phyloP scores from a whole-genome alignment of 805 yeast species.

The Lachancea quebecensis region DNA sequence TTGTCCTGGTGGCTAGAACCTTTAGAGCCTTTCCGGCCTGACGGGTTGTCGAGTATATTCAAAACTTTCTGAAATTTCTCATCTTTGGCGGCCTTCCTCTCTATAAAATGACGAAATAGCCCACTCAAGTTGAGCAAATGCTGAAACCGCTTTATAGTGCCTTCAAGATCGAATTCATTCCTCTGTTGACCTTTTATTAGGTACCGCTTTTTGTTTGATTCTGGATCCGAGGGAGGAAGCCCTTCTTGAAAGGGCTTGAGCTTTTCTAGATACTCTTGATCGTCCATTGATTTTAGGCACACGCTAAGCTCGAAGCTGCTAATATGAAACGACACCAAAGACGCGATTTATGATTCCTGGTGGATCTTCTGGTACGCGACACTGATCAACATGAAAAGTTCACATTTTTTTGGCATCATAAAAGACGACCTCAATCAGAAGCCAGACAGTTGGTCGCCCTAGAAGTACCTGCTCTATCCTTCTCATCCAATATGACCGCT shows the following conservation, averaged over 20 bases:
- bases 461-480: too few species aligned
- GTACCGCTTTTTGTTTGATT: slow-evolving; percentile 21
- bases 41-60: slow-evolving; percentile 29
- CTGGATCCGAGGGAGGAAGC: slow-evolving; percentile 18
- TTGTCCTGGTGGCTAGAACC: slow-evolving; percentile 29
- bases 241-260: slow-evolving; percentile 22
- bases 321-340: neutral
- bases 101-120: slow-evolving; percentile 62
- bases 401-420: neutral
- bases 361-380: neutral
- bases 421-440: neutral
- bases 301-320: neutral
- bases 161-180: slow-evolving; percentile 43
- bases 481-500: neutral
- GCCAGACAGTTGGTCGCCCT: too few species aligned
- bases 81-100: slow-evolving; percentile 56
- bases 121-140: slow-evolving; percentile 60
- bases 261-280: slow-evolving; percentile 19
- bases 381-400: neutral
- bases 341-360: neutral
- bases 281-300: slow-evolving; percentile 3
- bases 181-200: slow-evolving; percentile 15
- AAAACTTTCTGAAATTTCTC: slow-evolving; percentile 48
- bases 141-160: slow-evolving; percentile 59
- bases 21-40: slow-evolving; percentile 11